Evolutionary conservation across 1,284 basidiomycete species (phyloP).

Genomic region (Melampsora americana): DNA sequence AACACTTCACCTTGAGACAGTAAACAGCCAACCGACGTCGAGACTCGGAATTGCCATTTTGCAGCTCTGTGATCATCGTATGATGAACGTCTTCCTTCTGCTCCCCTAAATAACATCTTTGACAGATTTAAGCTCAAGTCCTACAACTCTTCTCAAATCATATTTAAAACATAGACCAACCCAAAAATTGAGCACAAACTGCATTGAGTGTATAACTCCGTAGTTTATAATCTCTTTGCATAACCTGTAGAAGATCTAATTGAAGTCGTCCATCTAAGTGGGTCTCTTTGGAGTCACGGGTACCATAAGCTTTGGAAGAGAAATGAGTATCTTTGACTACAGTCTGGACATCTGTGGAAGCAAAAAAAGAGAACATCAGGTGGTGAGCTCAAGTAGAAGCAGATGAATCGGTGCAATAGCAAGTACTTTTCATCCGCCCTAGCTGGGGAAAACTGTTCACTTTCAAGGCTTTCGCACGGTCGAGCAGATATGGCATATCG

Average conservation of each 20-base stretch:
- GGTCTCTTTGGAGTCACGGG: conserved; percentile 90
- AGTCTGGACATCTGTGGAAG: conserved; percentile 64
- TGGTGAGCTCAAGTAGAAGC: not conserved
- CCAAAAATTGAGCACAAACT: conserved; percentile 89
- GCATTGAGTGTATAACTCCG: conserved; percentile 92
- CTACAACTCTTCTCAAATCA: not conserved
- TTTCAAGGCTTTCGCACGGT: conserved; percentile 78
- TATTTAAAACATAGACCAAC: conserved; percentile 42
- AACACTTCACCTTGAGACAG: conserved; percentile 73
- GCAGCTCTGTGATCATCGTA: conserved; percentile 91
- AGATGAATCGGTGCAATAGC: not conserved
- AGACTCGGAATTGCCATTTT: conserved; percentile 88
- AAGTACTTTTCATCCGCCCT: conserved; percentile 71
- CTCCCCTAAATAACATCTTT: conserved; percentile 59
- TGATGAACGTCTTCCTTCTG: conserved; percentile 97
- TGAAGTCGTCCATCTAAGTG: conserved; percentile 82
- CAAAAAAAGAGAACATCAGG: not conserved
- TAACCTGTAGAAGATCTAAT: conserved; percentile 87
- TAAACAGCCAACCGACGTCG: conserved; percentile 85
- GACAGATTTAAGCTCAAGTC: not conserved
- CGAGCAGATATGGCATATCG: conserved; percentile 89
- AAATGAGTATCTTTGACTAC: conserved; percentile 87
- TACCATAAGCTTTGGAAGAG: conserved; percentile 90
- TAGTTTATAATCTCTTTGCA: conserved; percentile 93
- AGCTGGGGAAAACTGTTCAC: conserved; percentile 69